Base-by-base conservation (phyloP, 805 yeast genomes). In the Nakazawaea ernobii region DNA sequence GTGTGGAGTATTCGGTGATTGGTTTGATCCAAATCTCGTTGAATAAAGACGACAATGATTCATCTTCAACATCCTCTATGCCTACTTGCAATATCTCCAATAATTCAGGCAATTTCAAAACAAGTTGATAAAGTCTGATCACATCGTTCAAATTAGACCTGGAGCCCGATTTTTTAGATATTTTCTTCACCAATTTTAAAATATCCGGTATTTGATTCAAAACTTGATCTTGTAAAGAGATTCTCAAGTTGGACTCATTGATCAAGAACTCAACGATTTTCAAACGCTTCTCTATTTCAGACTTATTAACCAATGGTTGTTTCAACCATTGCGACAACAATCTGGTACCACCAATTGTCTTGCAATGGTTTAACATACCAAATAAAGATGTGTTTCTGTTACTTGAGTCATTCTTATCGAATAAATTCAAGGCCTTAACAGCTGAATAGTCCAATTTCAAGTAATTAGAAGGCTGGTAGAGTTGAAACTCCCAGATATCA, bases 361-460 rank as follows among this genome's bases (percentile, higher is more conserved):
- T 89, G 70, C 98, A 92, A 55, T 83, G 80, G 69, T 94, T 92
- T 56, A 94, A 69, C 39, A 94, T 71, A 26, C 95, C 97, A 60
- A 79, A 91, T 37, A 94, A 66, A 8, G 95, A 85, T 2, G 68
- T 57, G 20, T 60, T 61, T 41, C 61, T 62, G 48, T 58, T 55
- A 70, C 70, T 67, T 0, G 80, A 62, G 51, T 77, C 74, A 55
- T 70, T 69, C 4, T 69, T 59, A 20, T 73, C 71, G 67, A 91
- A 88, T 27, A 94, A 70, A 60, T 92, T 92, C 50, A 94, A 70
- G 0, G 98, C 96, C 49, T 81, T 81, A 46, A 91, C 79, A 0
- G 98, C 96, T 1, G 97, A 82, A 6, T 92, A 80, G 60, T 94
- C 99, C 42, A 94, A 73, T 58, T 87, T 86, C 95, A 94, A 88